A percentile compares a stretch with the other conserved stretches of the same genome.
Evolutionary conservation across 768 basidiomycete species (phyloP).

Genomic region (Coprinellus aureogranulatus): DNA sequence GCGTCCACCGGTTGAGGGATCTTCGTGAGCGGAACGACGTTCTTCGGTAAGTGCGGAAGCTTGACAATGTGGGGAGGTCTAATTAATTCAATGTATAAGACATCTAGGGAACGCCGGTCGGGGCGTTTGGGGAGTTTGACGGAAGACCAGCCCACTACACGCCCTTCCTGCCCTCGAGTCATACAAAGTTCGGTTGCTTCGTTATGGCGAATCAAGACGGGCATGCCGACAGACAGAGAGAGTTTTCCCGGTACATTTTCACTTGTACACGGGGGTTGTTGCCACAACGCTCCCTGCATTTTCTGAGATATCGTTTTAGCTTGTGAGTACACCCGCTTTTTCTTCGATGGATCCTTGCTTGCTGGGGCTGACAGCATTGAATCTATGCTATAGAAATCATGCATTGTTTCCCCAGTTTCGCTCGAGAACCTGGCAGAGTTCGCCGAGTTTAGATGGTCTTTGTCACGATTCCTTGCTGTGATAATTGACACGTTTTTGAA

Average conservation of each 20-base stretch:
- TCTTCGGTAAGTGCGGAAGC: conserved; percentile 14
- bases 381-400: conserved; percentile 19
- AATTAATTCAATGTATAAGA: neutral
- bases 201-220: conserved; percentile 32
- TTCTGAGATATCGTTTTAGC: conserved; percentile 6
- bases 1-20: neutral
- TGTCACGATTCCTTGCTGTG: conserved; percentile 32
- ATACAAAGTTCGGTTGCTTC: conserved; percentile 32
- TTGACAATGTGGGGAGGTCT: neutral
- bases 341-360: neutral
- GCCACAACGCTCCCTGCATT: conserved; percentile 21
- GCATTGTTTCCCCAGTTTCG: conserved; percentile 24
- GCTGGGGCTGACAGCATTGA: neutral
- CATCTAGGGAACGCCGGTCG: neutral
- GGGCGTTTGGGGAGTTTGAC: neutral
- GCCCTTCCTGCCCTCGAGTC: conserved; percentile 32
- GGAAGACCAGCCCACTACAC: conserved; percentile 24
- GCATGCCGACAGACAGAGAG: conserved; percentile 29
- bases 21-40: conserved; percentile 26
- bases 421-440: conserved; percentile 30
- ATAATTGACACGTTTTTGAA: conserved; percentile 39
- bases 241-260: conserved; percentile 25
- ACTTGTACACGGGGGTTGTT: conserved; percentile 15
- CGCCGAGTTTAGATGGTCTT: conserved; percentile 36
- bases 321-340: neutral